These are phyloP conservation scores for Penicillium sclerotigenum DNA, from an alignment of 2,329 filamentous ascomycete genomes.

Conservation along the genomic window DNA sequence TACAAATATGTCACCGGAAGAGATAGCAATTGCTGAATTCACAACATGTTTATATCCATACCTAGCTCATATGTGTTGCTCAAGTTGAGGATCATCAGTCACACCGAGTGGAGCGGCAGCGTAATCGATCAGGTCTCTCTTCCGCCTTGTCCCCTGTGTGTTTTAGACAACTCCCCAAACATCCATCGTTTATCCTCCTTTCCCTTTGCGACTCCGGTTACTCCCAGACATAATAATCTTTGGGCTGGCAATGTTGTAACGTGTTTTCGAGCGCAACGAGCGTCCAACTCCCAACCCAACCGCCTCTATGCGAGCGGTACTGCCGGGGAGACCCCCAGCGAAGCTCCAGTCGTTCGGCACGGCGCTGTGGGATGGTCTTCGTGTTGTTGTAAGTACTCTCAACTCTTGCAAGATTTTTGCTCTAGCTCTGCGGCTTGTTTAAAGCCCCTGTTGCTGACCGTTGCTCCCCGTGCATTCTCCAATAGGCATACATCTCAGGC, in stretches of 20 bases:
- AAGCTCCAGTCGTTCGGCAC: conserved; percentile 74
- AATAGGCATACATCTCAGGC: conserved; percentile 82
- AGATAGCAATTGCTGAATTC: not conserved
- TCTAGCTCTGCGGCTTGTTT: not conserved
- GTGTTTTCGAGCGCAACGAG: conserved; percentile 26
- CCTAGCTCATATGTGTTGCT: not conserved
- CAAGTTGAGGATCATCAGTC: conserved; percentile 2
- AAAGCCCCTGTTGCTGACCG: conserved; percentile 11
- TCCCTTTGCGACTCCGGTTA: not conserved
- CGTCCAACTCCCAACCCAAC: conserved; percentile 26
- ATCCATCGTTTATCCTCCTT: not conserved
- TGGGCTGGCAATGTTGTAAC: conserved; percentile 36
- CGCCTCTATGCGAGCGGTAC: conserved; percentile 69
- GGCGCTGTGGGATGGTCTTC: conserved; percentile 68
- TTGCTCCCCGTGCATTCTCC: conserved; percentile 11
- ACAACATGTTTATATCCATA: not conserved
- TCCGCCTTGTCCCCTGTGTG: conserved; percentile 14
- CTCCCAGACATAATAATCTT: not conserved
- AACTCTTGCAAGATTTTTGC: not conserved
- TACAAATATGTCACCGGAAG: not conserved
- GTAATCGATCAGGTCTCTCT: conserved; percentile 15
- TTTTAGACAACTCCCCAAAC: conserved; percentile 3
- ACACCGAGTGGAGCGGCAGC: conserved; percentile 18
- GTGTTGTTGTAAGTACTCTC: conserved; percentile 62
- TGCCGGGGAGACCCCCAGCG: conserved; percentile 74